These are phyloP conservation scores for Cinchona pubescens DNA, from an alignment of 257 asterid species.

Conservation along the genomic window DNA sequence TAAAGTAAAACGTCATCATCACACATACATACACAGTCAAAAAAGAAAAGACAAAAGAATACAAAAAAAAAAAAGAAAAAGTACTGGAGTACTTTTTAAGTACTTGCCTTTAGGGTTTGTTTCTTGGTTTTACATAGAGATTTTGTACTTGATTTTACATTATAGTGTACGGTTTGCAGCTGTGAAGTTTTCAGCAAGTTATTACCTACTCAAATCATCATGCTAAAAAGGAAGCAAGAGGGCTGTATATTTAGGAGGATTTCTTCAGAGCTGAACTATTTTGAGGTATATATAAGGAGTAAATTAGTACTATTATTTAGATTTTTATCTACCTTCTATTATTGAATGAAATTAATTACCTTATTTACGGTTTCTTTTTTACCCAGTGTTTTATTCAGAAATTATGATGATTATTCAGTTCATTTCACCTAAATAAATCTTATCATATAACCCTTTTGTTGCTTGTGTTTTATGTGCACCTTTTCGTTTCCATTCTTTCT, in stretches of 20 bases:
- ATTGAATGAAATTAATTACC: not conserved
- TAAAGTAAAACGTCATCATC: constrained; percentile 17
- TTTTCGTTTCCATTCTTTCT: not conserved
- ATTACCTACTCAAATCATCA: not conserved
- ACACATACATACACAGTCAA: constrained; percentile 2
- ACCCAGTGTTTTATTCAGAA: not conserved
- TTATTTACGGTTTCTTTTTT: not conserved
- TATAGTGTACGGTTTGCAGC: constrained; percentile 19
- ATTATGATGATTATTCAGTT: constrained; percentile 7
- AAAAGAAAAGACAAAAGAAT: constrained; percentile 3
- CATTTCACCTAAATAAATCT: not conserved
- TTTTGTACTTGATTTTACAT: too few relatives aligned
- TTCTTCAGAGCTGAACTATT: constrained; percentile 9
- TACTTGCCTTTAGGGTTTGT: constrained; percentile 14
- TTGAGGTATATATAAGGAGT: constrained; percentile 18
- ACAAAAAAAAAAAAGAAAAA: not conserved
- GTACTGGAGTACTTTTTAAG: constrained; percentile 32
- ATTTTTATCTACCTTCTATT: not conserved
- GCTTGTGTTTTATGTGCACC: not conserved
- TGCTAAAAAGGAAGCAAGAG: constrained; percentile 19
- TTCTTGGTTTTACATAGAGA: not conserved
- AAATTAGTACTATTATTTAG: not conserved
- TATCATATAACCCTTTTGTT: not conserved
- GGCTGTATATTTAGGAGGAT: constrained; percentile 12
- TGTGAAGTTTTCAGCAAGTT: constrained; percentile 5